Evolutionary conservation across 345 rosid species (phyloP), one percentile per base, ranked within the genome.

Genomic region (Linum trigynum): DNA sequence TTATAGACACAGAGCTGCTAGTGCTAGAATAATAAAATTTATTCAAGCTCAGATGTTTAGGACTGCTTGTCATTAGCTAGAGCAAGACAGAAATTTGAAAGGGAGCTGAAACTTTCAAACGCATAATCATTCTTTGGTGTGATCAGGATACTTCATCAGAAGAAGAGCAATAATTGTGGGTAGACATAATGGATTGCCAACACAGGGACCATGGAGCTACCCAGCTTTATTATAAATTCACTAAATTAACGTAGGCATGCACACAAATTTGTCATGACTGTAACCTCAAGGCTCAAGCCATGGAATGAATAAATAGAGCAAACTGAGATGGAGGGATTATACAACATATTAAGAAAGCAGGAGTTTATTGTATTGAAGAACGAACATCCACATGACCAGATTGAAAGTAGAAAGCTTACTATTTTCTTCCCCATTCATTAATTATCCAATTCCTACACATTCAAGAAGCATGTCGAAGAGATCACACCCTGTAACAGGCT

Each of bases 1-100:
- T 67, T 62, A 77, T 84, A 84, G 88, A 80, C 76, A 75, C 64
- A 63, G 76, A 72, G 71, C 73, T 70, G 71, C 50, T 74, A 78
- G 78, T 77, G 69, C 55, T 86, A 78, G 88, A 70, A 67, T 63
- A 77, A 83, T 77, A 81, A 79, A 69, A 64, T 70, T 63, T 76
- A 80, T 82, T 67, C 55, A 71, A 67, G 59, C 70, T 58, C 64
- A 59, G 55, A 35, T 62, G 70, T 43, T 63, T 83, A 76, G 78
- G 61, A 64, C 64, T 64, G 32, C 62, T 62, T 65, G 39, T 57
- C 50, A 41, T 51, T 74, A 74, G 76, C 67, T 74, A 66, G 61
- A 10, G 38, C 66, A 77, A 57, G 53, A 67, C 10, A 62, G 23
- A 38, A 65, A 55, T 69, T 64, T 61, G 64, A 69, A 69, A 23